Evolutionary conservation across 2,329 filamentous ascomycete species (phyloP), one percentile per base, ranked within the genome.

Genomic region (Sphaerulina vaccinii): DNA sequence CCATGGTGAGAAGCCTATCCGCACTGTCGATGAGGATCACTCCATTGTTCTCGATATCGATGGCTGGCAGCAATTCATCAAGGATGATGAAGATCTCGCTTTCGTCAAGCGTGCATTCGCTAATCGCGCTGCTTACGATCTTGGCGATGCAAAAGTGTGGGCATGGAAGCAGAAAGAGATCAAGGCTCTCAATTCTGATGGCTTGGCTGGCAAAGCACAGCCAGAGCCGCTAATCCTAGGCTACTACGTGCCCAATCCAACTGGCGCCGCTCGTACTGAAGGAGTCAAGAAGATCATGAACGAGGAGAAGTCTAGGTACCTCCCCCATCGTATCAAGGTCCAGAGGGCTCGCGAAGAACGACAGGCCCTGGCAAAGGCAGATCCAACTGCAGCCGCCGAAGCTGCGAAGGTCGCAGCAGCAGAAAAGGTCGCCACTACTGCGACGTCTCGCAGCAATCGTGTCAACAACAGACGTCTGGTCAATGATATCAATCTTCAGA

Each of bases 311-410:
- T 96, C 91, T 22, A 96, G 96, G 68, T 99, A 99, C 68, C 80
- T 99, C 6, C 93, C 93, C 35, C 93, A 99, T 76, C 91, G 95
- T 59, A 93, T 99, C 73, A 95, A 95, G 67, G 90, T 99, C 16
- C 88, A 93, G 70, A 93, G 87, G 72, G 89, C 87, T 19, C 84
- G 91, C 45, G 91, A 96, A 70, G 90, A 93, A 70, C 87, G 90
- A n/a, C 87, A 96, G 70, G 86, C 85, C n/a, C 77, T 78, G 38
- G 82, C 84, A 71, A 66, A 87, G 79, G 74, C 83, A 74, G 75
- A 86, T 76, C 61, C 84, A 59, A 74, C 81, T 5, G 81, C 80
- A 8, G 78, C 81, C 21, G 79, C 84, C 3, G 86, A 87, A 21
- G 59, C 59, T 13, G 82, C 85, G 32, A 87, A 85, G 67, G 80